A percentile compares a stretch with the other conserved stretches of the same genome.
Conservation (phyloP, 2,329 filamentous ascomycete species). For the Colletotrichum lindemuthianum region DNA sequence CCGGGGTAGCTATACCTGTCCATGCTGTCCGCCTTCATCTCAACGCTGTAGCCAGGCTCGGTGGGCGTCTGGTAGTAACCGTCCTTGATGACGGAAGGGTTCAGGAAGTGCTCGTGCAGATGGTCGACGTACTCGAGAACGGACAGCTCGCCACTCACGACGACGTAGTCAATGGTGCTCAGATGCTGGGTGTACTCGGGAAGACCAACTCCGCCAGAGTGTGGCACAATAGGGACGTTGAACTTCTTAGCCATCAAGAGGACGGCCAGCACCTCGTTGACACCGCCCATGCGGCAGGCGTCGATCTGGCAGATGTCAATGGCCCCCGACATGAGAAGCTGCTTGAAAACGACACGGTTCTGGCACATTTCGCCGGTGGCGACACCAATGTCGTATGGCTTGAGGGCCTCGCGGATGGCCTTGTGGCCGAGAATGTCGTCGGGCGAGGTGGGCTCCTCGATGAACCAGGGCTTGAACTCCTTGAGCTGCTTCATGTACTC, state of each 20-base stretch:
- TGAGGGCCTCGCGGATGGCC: constrained; percentile 82
- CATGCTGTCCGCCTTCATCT: constrained; percentile 94
- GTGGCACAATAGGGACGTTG: constrained; percentile 84
- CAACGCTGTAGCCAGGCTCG: constrained; percentile 87
- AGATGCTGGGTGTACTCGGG: constrained; percentile 95
- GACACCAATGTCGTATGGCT: constrained; percentile 80
- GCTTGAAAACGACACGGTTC: constrained; percentile 94
- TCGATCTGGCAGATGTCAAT: constrained; percentile 93
- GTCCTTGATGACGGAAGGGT: constrained; percentile 82
- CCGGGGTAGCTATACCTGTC: constrained; percentile 81
- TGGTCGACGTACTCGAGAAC: constrained; percentile 94
- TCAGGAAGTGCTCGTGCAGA: constrained; percentile 90
- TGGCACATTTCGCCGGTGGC: constrained; percentile 96
- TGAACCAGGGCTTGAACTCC: constrained; percentile 92
- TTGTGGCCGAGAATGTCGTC: constrained; percentile 92
- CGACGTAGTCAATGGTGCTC: constrained; percentile 92
- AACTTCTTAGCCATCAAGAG: constrained; percentile 85
- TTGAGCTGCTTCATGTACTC: constrained; percentile 84
- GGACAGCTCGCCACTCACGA: constrained; percentile 81
- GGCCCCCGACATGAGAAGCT: constrained; percentile 81
- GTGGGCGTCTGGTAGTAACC: constrained; percentile 89
- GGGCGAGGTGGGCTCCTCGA: constrained; percentile 91
- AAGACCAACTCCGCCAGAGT: constrained; percentile 88
- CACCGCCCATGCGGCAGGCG: constrained; percentile 87
- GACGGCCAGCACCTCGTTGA: constrained; percentile 93